Conservation (phyloP, 306 rosid species). For the Ochetophila trinervis region DNA sequence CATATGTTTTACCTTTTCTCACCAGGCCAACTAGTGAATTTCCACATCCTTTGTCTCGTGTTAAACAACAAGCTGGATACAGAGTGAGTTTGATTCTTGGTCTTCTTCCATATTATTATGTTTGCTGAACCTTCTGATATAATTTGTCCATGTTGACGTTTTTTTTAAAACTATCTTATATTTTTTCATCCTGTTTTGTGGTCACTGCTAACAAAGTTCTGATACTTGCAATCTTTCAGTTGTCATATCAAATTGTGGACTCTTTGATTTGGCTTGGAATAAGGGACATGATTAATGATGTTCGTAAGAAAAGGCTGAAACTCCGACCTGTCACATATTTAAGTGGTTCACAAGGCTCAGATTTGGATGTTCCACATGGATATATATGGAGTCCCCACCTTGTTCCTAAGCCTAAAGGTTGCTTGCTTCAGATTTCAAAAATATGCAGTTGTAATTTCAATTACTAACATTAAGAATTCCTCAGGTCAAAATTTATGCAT, state of each 20-base stretch:
- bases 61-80: constrained; percentile 91
- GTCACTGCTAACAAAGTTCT: constrained; percentile 21
- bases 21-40: constrained; percentile 97
- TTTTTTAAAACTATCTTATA: not conserved
- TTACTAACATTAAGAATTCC: constrained; percentile 4
- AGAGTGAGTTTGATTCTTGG: constrained; percentile 53
- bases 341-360: constrained; percentile 97
- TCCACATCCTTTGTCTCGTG: constrained; percentile 98
- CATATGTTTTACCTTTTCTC: constrained; percentile 22
- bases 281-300: constrained; percentile 94
- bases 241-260: constrained; percentile 97
- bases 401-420: constrained; percentile 99
- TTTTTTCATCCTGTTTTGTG: constrained; percentile 13
- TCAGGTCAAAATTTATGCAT: not conserved
- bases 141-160: not conserved
- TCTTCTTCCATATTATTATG: not conserved
- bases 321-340: constrained; percentile 95
- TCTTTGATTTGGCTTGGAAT: constrained; percentile 98
- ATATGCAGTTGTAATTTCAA: constrained; percentile 12
- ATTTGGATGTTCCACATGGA: constrained; percentile 86
- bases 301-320: constrained; percentile 86
- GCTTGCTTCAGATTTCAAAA: constrained; percentile 24
- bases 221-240: constrained; percentile 40
- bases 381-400: constrained; percentile 99
- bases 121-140: not conserved